Evolutionary conservation across 225 moss, liverwort and hornwort genomes (phyloP).

Genomic region (Neckera pumila): DNA sequence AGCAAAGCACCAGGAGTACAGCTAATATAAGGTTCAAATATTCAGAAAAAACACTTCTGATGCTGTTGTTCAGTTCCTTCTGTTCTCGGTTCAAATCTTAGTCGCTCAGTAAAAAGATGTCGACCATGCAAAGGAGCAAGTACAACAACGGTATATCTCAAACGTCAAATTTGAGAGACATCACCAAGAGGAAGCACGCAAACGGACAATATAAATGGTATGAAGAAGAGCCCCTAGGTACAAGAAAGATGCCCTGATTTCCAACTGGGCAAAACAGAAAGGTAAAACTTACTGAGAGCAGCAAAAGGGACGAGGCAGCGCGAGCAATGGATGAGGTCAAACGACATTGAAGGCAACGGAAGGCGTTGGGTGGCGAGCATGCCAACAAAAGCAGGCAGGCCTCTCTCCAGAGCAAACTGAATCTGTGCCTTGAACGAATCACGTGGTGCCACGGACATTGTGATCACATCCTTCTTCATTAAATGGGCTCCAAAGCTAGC

Average conservation of each 20-base stretch:
- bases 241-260: not conserved
- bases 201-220: not conserved
- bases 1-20: not conserved
- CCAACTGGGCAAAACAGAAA: not conserved
- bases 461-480: conserved; percentile 30
- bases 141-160: not conserved
- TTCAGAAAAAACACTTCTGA: not conserved
- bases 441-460: conserved; percentile 51
- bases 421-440: conserved; percentile 48
- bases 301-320: conserved; percentile 43
- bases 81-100: not conserved
- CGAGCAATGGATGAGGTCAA: conserved; percentile 55
- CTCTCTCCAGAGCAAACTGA: conserved; percentile 54
- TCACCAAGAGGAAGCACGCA: not conserved
- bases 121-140: not conserved
- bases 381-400: conserved; percentile 49
- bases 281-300: conserved; percentile 16
- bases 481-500: conserved; percentile 50
- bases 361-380: conserved; percentile 45
- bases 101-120: not conserved
- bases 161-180: not conserved
- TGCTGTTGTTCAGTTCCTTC: not conserved
- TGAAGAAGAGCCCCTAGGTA: not conserved
- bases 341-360: conserved; percentile 38
- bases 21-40: not conserved